phyloP scores from a whole-genome alignment of 2,329 filamentous ascomycete species.

The Fonsecaea pugnacius region DNA sequence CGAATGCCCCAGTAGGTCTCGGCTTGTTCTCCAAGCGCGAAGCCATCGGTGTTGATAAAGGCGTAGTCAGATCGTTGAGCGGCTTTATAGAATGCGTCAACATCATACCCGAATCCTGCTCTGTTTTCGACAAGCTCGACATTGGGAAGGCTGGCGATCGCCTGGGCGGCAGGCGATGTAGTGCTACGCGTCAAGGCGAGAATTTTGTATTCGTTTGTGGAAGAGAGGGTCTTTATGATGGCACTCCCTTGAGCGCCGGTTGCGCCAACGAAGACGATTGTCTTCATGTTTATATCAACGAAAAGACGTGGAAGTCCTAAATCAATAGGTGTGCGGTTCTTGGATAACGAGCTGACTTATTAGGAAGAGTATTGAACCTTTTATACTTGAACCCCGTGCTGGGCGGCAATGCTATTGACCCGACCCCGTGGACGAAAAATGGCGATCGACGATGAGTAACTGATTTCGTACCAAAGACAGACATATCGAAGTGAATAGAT shows the following conservation, averaged over 20 bases:
- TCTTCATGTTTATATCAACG: constrained; percentile 16
- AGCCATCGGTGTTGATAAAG: constrained; percentile 60
- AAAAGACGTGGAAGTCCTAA: not conserved
- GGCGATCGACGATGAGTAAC: constrained; percentile 8
- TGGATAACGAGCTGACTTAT: not conserved
- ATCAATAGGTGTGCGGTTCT: not conserved
- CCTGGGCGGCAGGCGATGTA: constrained; percentile 46
- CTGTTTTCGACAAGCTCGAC: constrained; percentile 54
- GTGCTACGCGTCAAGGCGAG: constrained; percentile 55
- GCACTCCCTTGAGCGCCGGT: constrained; percentile 59
- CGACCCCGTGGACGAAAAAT: not conserved
- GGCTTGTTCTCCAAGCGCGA: constrained; percentile 57
- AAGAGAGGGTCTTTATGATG: constrained; percentile 45
- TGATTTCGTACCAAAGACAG: constrained; percentile 2
- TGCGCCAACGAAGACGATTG: constrained; percentile 49
- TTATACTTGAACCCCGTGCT: not conserved
- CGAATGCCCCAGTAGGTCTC: constrained; percentile 53
- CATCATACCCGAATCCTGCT: constrained; percentile 46
- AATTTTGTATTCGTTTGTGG: constrained; percentile 35
- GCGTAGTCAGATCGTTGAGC: constrained; percentile 53
- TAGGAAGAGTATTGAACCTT: not conserved
- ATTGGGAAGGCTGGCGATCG: constrained; percentile 49
- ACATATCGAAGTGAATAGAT: not conserved
- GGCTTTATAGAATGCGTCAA: constrained; percentile 49
- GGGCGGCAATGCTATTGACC: not conserved